phyloP scores from a whole-genome alignment of 352 stramenopile species.

The Globisporangium megalacanthum region DNA sequence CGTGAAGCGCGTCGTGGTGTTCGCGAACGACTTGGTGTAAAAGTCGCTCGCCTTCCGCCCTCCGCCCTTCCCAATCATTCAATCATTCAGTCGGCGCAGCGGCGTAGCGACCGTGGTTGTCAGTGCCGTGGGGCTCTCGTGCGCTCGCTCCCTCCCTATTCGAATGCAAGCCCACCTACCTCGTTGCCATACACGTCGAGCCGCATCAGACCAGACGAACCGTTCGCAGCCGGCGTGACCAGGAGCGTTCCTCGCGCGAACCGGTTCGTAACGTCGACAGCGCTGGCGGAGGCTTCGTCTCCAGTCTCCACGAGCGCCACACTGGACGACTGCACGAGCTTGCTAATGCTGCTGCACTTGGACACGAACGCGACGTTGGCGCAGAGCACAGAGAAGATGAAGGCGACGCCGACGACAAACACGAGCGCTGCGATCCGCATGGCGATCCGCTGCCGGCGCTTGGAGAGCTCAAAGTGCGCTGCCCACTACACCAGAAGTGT shows the following conservation, averaged over 20 bases:
- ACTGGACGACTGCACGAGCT: slow-evolving; percentile 30
- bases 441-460: slow-evolving; percentile 48
- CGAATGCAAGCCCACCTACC: slow-evolving; percentile 19
- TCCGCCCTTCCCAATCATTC: slow-evolving; percentile 10
- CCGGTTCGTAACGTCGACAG: slow-evolving; percentile 27
- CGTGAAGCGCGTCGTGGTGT: slow-evolving; percentile 21
- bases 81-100: no score
- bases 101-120: no score
- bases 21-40: slow-evolving; percentile 24
- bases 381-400: slow-evolving; percentile 51
- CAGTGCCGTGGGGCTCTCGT: no score
- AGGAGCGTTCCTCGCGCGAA: slow-evolving; percentile 40
- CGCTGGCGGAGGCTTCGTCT: slow-evolving; percentile 6
- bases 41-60: slow-evolving; percentile 21
- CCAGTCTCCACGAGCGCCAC: slow-evolving; percentile 30
- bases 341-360: slow-evolving; percentile 54
- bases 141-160: no score
- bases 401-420: slow-evolving; percentile 37
- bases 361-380: slow-evolving; percentile 62
- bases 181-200: slow-evolving; percentile 41
- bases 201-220: slow-evolving; percentile 20
- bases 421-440: slow-evolving; percentile 52
- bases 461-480: slow-evolving; percentile 51
- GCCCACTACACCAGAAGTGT: slow-evolving; percentile 31
- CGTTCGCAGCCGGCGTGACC: slow-evolving; percentile 14